Conservation (phyloP, 2,329 filamentous ascomycete genomes). For the Diplodia intermedia region DNA sequence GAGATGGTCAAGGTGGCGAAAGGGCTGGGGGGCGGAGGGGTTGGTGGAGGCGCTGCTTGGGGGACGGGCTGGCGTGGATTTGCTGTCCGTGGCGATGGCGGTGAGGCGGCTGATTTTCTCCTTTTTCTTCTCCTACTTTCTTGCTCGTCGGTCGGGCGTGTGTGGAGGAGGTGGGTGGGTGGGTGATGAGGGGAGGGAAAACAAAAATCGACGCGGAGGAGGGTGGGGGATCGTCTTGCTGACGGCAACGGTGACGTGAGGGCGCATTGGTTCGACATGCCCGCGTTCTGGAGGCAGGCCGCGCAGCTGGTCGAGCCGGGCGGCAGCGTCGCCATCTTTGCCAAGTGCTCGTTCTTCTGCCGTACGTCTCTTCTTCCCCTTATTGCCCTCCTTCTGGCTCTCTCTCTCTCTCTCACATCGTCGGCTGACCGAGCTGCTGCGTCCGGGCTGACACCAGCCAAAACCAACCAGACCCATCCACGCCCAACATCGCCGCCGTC, state of each 20-base stretch:
- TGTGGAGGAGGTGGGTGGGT: too few relatives aligned
- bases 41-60: slow-evolving; percentile 47
- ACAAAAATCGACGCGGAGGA: too few relatives aligned
- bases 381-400: neutral
- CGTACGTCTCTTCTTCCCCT: neutral
- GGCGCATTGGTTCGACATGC: slow-evolving; percentile 66
- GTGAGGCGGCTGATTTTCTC: slow-evolving; percentile 10
- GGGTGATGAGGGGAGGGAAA: too few relatives aligned
- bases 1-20: slow-evolving; percentile 62
- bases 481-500: slow-evolving; percentile 53
- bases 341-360: slow-evolving; percentile 33
- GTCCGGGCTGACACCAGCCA: too few relatives aligned
- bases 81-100: slow-evolving; percentile 59
- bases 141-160: too few relatives aligned
- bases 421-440: too few relatives aligned
- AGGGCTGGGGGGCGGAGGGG: slow-evolving; percentile 53
- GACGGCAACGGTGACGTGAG: neutral
- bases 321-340: slow-evolving; percentile 64
- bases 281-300: slow-evolving; percentile 57
- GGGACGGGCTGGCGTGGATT: slow-evolving; percentile 52
- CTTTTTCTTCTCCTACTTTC: neutral
- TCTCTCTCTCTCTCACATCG: too few relatives aligned
- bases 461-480: slow-evolving; percentile 38
- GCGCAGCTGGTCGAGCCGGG: slow-evolving; percentile 57
- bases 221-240: too few relatives aligned